Evolutionary conservation across 2,329 filamentous ascomycete genomes (phyloP), one percentile per base, ranked within the genome.

Genomic region (Cucurbitaria berberidis): DNA sequence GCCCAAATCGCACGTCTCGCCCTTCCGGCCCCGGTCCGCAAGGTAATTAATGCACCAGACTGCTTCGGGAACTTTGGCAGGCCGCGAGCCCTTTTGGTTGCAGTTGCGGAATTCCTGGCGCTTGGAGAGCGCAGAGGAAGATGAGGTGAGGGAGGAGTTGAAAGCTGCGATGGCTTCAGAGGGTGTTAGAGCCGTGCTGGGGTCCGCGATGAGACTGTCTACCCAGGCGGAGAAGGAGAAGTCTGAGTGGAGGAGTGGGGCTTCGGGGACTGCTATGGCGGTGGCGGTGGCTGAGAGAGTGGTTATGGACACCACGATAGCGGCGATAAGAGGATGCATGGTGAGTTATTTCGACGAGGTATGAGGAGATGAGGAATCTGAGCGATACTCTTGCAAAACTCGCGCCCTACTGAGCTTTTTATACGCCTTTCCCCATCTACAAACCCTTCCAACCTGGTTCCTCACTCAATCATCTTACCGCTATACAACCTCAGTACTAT

Each of bases 211-310:
- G 0, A 56, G 2, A n/a, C 10, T 39, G 30, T 56, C 44, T 21
- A 56, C 53, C 53, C 49, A 53, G 16, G 29, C 24, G 3, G 18
- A 22, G 38, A 48, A 53, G 34, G 53, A 53, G 30, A 56, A 56
- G 10, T 16, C 30, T 9, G 53, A 55, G 13, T 39, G 44, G 2
- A 42, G 29, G 26, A 51, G 46, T 10, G 32, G 24, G 4, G 40
- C 27, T 27, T 51, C 42, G 1, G 27, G 6, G 3, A 45, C 7
- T 16, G 34, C 6, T 16, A n/a, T 19, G 6, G 48, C 42, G 18
- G 48, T 40, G 38, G 44, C 42, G 19, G 48, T 35, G 32, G 44
- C 39, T 7, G 43, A 26, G 11, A 55, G 32, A n/a, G 53, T n/a
- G n/a, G n/a, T n/a, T n/a, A n/a, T n/a, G n/a, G n/a, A n/a, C n/a